Conservation (phyloP, 768 basidiomycete species). For the Boletus rubroflammeus region DNA sequence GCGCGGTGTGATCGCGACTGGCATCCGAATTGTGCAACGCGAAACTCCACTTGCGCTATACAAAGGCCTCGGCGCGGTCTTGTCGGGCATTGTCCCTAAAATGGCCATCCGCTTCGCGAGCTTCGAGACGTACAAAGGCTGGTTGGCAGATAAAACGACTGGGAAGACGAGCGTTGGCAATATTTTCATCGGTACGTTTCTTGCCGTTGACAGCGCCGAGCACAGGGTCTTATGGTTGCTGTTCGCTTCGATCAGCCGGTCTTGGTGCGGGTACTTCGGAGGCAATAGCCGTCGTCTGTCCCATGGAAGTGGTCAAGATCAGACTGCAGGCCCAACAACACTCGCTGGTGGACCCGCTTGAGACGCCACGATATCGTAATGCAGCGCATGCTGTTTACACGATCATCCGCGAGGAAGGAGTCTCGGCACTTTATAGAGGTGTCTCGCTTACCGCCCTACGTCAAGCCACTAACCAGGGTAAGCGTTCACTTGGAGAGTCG, state of each 20-base stretch:
- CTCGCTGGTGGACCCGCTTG: slow-evolving; percentile 93
- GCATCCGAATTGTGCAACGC: slow-evolving; percentile 76
- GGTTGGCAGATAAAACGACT: slow-evolving; percentile 69
- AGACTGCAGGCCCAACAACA: slow-evolving; percentile 96
- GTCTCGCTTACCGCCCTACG: slow-evolving; percentile 90
- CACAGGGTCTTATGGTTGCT: background rate
- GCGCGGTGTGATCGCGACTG: slow-evolving; percentile 90
- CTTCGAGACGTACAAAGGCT: slow-evolving; percentile 91
- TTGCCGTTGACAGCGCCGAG: background rate
- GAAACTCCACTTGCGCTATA: slow-evolving; percentile 96
- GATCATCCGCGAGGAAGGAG: slow-evolving; percentile 90
- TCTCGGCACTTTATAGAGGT: slow-evolving; percentile 82
- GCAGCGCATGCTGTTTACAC: slow-evolving; percentile 95
- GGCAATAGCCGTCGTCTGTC: slow-evolving; percentile 91
- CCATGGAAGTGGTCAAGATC: slow-evolving; percentile 99
- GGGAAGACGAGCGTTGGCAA: slow-evolving; percentile 75
- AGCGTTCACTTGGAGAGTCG: background rate
- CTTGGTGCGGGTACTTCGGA: slow-evolving; percentile 94
- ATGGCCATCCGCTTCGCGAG: slow-evolving; percentile 99
- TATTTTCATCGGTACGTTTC: slow-evolving; percentile 78
- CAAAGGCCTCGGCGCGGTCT: slow-evolving; percentile 96
- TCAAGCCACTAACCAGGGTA: slow-evolving; percentile 97
- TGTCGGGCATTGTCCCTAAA: slow-evolving; percentile 97
- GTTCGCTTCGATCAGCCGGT: slow-evolving; percentile 58
- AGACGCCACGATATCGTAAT: slow-evolving; percentile 91